A percentile compares a stretch with the other conserved stretches of the same genome.
Conservation (phyloP, 495 filamentous ascomycete genomes). For the Sphaerosporella brunnea region DNA sequence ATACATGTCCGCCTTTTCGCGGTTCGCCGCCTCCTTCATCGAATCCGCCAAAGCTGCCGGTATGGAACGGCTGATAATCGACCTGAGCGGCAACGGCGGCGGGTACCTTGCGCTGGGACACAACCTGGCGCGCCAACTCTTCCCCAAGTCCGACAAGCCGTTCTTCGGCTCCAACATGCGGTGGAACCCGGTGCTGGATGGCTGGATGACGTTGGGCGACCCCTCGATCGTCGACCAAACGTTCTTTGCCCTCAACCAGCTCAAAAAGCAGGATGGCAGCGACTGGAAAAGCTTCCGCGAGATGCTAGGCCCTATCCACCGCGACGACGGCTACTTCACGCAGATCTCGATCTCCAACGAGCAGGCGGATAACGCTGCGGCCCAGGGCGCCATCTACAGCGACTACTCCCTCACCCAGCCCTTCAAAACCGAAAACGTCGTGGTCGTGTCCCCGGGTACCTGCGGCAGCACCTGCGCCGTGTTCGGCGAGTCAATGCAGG, state of each 20-base stretch:
- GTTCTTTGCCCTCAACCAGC: slow-evolving; percentile 10
- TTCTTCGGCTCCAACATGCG: slow-evolving; percentile 21
- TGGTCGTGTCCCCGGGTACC: slow-evolving; percentile 15
- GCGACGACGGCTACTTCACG: slow-evolving; percentile 16
- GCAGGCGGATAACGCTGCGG: not conserved
- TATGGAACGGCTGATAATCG: slow-evolving; percentile 14
- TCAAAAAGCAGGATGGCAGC: slow-evolving; percentile 8
- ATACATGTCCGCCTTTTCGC: not conserved
- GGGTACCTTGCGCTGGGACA: slow-evolving; percentile 9
- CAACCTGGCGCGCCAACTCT: slow-evolving; percentile 14
- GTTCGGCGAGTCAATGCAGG: slow-evolving; percentile 16
- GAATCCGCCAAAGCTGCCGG: not conserved
- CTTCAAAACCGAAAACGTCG: slow-evolving; percentile 13
- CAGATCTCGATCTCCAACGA: slow-evolving; percentile 11
- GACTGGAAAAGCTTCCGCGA: slow-evolving; percentile 8
- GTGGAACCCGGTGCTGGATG: slow-evolving; percentile 13
- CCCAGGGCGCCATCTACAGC: not conserved
- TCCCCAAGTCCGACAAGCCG: slow-evolving; percentile 10
- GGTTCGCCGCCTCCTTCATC: slow-evolving; percentile 6
- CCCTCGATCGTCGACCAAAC: not conserved
- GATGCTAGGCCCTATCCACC: slow-evolving; percentile 13
- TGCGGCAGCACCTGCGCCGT: slow-evolving; percentile 21
- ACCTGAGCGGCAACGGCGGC: slow-evolving; percentile 16
- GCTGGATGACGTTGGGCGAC: slow-evolving; percentile 11
- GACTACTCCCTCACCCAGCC: slow-evolving; percentile 8